Conservation (phyloP, 345 rosid species). For the Citrus hindsii region DNA sequence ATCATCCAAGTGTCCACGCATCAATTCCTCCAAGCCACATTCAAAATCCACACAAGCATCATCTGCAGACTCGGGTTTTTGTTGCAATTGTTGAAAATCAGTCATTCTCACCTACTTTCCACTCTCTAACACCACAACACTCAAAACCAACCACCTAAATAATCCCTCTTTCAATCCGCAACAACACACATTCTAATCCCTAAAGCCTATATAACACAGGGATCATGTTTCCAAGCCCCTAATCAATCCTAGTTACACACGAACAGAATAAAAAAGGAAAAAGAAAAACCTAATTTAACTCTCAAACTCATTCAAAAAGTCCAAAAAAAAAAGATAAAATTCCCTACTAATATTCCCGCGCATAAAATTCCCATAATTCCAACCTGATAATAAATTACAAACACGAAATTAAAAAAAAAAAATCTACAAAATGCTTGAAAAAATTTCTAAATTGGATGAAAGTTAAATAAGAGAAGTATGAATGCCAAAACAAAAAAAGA, state of each 20-base stretch:
- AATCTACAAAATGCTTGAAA: not conserved
- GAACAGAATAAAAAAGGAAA: not conserved
- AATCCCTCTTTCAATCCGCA: conserved; percentile 1
- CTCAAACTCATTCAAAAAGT: not conserved
- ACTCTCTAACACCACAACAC: conserved; percentile 6
- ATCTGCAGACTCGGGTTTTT: conserved; percentile 68
- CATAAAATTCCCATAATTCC: conserved; percentile 19
- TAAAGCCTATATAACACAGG: not conserved
- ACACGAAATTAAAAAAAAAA: not conserved
- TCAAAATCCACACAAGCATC: conserved; percentile 61
- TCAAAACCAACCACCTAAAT: conserved; percentile 23
- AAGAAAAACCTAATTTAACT: conserved; percentile 11
- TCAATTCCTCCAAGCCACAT: conserved; percentile 78
- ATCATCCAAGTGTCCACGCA: conserved; percentile 87
- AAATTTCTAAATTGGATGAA: not conserved
- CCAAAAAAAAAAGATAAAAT: not conserved
- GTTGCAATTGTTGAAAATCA: conserved; percentile 67
- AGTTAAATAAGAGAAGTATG: not conserved
- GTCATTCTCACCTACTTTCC: conserved; percentile 52
- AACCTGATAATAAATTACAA: conserved; percentile 27
- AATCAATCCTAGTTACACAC: not conserved
- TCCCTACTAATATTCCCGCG: conserved; percentile 4
- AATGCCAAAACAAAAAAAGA: not conserved
- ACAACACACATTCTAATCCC: conserved; percentile 7
- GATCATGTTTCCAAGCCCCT: not conserved